phyloP scores from a whole-genome alignment of 2,329 filamentous ascomycete species.

The Colletotrichum musicola region DNA sequence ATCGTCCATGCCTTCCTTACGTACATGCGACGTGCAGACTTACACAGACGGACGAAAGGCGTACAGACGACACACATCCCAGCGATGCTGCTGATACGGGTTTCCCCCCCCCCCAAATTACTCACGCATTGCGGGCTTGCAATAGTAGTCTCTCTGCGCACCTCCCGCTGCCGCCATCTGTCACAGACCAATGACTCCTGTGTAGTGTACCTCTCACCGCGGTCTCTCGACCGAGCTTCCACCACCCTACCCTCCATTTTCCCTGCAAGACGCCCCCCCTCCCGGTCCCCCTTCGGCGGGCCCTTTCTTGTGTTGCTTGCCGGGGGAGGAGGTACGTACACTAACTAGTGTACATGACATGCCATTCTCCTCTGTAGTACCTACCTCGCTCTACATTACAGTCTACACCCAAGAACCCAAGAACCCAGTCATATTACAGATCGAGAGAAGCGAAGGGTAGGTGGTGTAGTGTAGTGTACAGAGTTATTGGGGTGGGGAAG shows the following conservation, averaged over 20 bases:
- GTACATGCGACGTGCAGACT: not conserved
- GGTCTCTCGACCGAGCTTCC: slow-evolving; percentile 29
- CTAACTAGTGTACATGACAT: slow-evolving; percentile 4
- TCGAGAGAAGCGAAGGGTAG: not conserved
- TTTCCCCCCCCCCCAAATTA: not conserved
- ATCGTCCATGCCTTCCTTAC: not conserved
- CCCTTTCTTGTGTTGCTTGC: slow-evolving; percentile 25
- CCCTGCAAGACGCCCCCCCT: slow-evolving; percentile 22
- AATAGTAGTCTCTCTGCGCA: slow-evolving; percentile 1
- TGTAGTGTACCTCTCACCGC: slow-evolving; percentile 12
- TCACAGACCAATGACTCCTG: slow-evolving; percentile 13
- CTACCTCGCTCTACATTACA: not conserved
- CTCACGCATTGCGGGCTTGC: not conserved
- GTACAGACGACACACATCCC: not conserved
- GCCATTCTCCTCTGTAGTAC: slow-evolving; percentile 4
- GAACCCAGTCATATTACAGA: slow-evolving; percentile 16
- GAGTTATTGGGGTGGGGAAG: too few species aligned
- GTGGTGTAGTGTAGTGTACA: not conserved
- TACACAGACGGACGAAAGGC: not conserved
- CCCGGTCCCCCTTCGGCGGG: slow-evolving; percentile 23
- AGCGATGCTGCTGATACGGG: not conserved
- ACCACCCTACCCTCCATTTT: slow-evolving; percentile 26
- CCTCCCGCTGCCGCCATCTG: slow-evolving; percentile 12
- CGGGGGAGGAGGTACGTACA: not conserved
- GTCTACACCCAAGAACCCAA: not conserved